A percentile compares a stretch with the other conserved stretches of the same genome.
These are phyloP conservation scores for Coprinellus micaceus DNA, from an alignment of 768 basidiomycete species.

Conservation along the genomic window DNA sequence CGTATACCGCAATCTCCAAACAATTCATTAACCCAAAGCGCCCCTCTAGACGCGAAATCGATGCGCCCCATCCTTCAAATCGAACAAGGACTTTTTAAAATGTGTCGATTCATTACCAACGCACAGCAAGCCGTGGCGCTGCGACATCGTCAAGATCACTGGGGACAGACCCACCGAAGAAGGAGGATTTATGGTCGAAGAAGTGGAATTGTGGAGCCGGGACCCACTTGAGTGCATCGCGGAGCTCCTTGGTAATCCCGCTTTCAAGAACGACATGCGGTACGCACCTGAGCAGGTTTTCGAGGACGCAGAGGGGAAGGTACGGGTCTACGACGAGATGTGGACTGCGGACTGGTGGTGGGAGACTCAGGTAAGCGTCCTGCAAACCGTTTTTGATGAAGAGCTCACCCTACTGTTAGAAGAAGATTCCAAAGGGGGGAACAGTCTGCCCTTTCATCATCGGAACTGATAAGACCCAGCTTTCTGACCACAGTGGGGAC, in stretches of 20 bases:
- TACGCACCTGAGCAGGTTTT: slow-evolving; percentile 27
- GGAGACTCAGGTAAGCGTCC: too few relatives aligned
- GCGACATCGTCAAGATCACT: slow-evolving; percentile 14
- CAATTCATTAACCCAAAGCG: too few relatives aligned
- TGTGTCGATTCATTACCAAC: slow-evolving; percentile 23
- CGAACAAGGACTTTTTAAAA: slow-evolving; percentile 19
- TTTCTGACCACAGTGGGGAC: slow-evolving; percentile 31
- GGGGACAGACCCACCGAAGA: slow-evolving; percentile 15
- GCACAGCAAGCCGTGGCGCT: slow-evolving; percentile 21
- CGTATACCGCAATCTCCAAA: too few relatives aligned
- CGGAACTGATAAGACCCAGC: slow-evolving; percentile 32
- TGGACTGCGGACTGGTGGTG: slow-evolving; percentile 13
- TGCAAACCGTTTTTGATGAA: too few relatives aligned
- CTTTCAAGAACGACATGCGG: slow-evolving; percentile 22
- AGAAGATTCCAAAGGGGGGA: background rate
- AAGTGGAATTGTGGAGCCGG: slow-evolving; percentile 18
- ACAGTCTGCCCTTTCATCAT: slow-evolving; percentile 35
- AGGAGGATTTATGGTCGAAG: slow-evolving; percentile 8
- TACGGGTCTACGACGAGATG: slow-evolving; percentile 20
- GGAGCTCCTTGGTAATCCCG: slow-evolving; percentile 26
- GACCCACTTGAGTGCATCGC: slow-evolving; percentile 28
- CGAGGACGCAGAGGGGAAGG: slow-evolving; percentile 6
- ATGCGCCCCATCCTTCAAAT: slow-evolving; percentile 22
- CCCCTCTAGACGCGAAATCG: slow-evolving; percentile 20
- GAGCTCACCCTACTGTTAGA: too few relatives aligned